Conservation (phyloP, 768 basidiomycete species). For the Rickenella mellea region DNA sequence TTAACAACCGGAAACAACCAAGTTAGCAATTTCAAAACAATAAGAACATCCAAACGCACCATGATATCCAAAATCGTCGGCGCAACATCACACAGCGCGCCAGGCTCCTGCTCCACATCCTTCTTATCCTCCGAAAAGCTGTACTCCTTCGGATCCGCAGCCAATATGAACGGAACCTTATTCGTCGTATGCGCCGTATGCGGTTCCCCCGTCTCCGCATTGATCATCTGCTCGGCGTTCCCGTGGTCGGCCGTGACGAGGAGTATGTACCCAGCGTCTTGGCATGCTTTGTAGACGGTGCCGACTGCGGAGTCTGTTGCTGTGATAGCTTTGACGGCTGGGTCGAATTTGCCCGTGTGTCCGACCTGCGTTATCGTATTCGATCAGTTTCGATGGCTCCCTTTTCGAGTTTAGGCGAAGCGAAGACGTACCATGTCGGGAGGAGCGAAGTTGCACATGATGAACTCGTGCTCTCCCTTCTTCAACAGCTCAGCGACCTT, state of each 20-base stretch:
- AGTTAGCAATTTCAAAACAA: background rate
- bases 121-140: conserved; percentile 41
- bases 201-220: conserved; percentile 72
- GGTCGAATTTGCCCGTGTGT: conserved; percentile 87
- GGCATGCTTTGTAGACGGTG: conserved; percentile 76
- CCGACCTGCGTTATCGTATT: conserved; percentile 48
- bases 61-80: conserved; percentile 79
- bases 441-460: conserved; percentile 98
- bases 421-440: conserved; percentile 73
- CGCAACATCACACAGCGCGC: conserved; percentile 84
- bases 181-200: conserved; percentile 92
- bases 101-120: conserved; percentile 48
- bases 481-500: conserved; percentile 84
- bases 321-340: conserved; percentile 79
- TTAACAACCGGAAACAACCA: background rate
- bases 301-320: conserved; percentile 88
- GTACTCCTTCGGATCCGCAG: conserved; percentile 49
- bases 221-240: conserved; percentile 92
- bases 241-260: conserved; percentile 91
- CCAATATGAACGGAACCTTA: conserved; percentile 82
- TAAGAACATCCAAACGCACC: conserved; percentile 21
- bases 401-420: background rate
- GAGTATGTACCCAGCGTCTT: conserved; percentile 79
- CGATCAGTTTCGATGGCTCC: background rate
- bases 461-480: conserved; percentile 65